Evolutionary conservation across 169 alveolate species (phyloP), one percentile per base, ranked within the genome.

Genomic region (Babesia sp.): DNA sequence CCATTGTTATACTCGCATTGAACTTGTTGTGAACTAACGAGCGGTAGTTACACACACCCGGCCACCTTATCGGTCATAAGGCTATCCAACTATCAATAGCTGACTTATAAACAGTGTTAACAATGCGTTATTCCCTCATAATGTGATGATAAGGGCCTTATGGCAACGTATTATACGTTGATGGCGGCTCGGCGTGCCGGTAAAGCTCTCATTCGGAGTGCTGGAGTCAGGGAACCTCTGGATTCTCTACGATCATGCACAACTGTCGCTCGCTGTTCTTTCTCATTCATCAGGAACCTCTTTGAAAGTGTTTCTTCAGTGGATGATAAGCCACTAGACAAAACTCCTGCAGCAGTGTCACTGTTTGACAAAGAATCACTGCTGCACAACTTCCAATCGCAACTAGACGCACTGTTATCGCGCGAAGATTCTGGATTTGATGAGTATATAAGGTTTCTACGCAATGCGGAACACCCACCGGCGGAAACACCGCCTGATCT

Each of bases 341-440:
- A 24, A 7, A 22, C 64, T 3, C 58, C 68, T 9, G 78, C 41
- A 20, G 20, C 57, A 3, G 59, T 68, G 26, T 39, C 69, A 18
- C 63, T 76, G 22, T 71, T 50, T 59, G 85, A 76, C 50, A 66
- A 68, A 59, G 72, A 63, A 24, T 46, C 79, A 1, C 67, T 51
- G 16, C 50, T 66, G 9, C 71, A 51, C 12, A 58, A 42, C 34
- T 76, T 76, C 72, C 31, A 36, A 54, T 18, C 59, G n/a, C 33
- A 50, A 45, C 57, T 76, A 28, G 53, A 68, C 57, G 41, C 78
- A 6, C 28, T 76, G 29, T 39, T 66, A 3, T 20, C 60, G 0
- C 0, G 42, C 9, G 36, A 34, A n/a, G 71, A 63, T 16, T 26
- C 39, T 1, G 28, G 37, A 2, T 22, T 66, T 33, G 33, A 54